Evolutionary conservation across 2,329 filamentous ascomycete genomes (phyloP), one percentile per base, ranked within the genome.

Genomic region (Microsporum canis): DNA sequence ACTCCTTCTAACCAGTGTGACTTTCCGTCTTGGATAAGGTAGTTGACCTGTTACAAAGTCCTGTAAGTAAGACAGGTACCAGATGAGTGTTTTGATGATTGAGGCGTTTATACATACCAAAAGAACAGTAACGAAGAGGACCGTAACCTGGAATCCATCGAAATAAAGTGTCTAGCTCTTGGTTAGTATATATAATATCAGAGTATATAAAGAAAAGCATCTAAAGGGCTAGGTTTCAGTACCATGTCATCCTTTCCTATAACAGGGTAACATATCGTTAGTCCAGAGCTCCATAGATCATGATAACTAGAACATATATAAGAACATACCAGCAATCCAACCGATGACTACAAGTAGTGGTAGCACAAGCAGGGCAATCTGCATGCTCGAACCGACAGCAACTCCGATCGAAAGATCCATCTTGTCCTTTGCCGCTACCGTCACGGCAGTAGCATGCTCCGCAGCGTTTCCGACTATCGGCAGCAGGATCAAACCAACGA

Each of bases 131-230:
- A 85, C 79, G 63, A 86, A 86, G 1, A 86, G 72, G 1, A 57
- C 34, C 6, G 55, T 41, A n/a, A 57, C 38, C 75, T 96, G 89
- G 78, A 96, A 96, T 0, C 85, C 85, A 70, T 95, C 89, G 71
- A 96, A 94, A 71, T 87, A 87, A 3, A 49, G 58, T 33, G 33
- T 57, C 29, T 58, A 39, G 14, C 29, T 23, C 29, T 34, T 14
- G 12, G 49, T 53, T 34, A 49, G 39, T 39, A 57, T 67, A 62
- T 69, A 65, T 63, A 53, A 43, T 12, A 53, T 7, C 8, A 5
- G 3, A 17, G 12, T 6, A 14, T 38, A 27, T 14, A 43, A 43
- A 4, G 7, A 43, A 14, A 5, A 5, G 39, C 39, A 43, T 43
- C 39, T 23, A 1, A 8, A 33, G 39, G 17, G 12, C 3, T 47